Evolutionary conservation across 2,329 filamentous ascomycete species (phyloP).

Genomic region (Magnaporthiopsis poae): DNA sequence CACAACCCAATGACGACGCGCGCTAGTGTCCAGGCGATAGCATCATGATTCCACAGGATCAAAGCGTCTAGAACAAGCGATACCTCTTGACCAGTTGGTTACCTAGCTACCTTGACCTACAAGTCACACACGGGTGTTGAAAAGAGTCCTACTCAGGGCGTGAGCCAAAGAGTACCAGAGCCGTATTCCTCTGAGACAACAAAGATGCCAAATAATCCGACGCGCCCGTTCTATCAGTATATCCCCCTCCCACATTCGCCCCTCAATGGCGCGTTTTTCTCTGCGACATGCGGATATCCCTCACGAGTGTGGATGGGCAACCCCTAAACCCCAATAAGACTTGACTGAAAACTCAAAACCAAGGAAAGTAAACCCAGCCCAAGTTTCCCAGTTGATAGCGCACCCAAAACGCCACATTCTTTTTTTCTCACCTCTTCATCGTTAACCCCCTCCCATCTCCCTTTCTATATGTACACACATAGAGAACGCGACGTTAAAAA

Average conservation of each 20-base stretch:
- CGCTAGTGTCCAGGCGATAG: background rate
- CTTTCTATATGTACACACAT: constrained; percentile 1
- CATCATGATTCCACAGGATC: background rate
- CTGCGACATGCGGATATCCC: background rate
- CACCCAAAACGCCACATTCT: constrained; percentile 1
- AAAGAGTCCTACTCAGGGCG: background rate
- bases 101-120: background rate
- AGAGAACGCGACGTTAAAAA: background rate
- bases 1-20: background rate
- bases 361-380: background rate
- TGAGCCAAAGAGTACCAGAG: background rate
- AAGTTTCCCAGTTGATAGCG: background rate
- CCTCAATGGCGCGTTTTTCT: background rate
- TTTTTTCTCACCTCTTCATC: background rate
- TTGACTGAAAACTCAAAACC: background rate
- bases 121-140: background rate
- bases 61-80: background rate
- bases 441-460: background rate
- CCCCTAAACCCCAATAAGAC: background rate
- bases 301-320: background rate
- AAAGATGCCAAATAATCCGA: background rate
- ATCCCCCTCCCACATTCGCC: background rate
- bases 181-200: background rate
- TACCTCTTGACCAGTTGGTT: background rate
- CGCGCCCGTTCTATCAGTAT: background rate